Conservation (phyloP, 192 early-diverging fungal genomes). For the Blastocladiella britannica region DNA sequence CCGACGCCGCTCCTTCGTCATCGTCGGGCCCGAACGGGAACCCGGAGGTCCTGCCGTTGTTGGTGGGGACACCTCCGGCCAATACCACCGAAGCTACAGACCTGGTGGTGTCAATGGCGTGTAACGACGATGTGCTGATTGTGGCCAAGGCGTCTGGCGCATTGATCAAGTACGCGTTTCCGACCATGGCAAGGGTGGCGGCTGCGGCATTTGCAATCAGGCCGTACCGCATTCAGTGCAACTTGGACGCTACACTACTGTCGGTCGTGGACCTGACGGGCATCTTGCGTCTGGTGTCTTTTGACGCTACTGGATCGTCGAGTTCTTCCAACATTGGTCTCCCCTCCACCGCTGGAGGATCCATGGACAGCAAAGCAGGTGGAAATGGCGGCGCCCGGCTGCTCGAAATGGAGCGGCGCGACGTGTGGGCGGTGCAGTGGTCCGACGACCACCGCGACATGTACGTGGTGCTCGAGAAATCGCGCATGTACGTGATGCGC, state of each 20-base stretch:
- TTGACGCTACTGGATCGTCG: no score
- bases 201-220: constrained; percentile 18
- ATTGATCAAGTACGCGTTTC: constrained; percentile 22
- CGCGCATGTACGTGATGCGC: constrained; percentile 31
- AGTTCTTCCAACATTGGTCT: no score
- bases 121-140: constrained; percentile 17
- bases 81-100: no score
- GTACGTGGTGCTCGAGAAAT: constrained; percentile 37
- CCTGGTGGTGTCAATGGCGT: constrained; percentile 20
- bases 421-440: constrained; percentile 39
- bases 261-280: constrained; percentile 25
- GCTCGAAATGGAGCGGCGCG: constrained; percentile 30
- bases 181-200: constrained; percentile 22
- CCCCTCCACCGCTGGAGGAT: no score
- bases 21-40: not conserved
- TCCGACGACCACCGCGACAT: constrained; percentile 31
- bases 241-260: constrained; percentile 18
- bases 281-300: constrained; percentile 26
- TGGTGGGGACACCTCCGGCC: constrained; percentile 4
- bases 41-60: not conserved
- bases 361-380: constrained; percentile 5
- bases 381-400: constrained; percentile 11
- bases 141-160: constrained; percentile 24
- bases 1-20: not conserved
- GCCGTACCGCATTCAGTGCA: constrained; percentile 16